phyloP scores from a whole-genome alignment of 306 rosid species.

The Neltuma alba region DNA sequence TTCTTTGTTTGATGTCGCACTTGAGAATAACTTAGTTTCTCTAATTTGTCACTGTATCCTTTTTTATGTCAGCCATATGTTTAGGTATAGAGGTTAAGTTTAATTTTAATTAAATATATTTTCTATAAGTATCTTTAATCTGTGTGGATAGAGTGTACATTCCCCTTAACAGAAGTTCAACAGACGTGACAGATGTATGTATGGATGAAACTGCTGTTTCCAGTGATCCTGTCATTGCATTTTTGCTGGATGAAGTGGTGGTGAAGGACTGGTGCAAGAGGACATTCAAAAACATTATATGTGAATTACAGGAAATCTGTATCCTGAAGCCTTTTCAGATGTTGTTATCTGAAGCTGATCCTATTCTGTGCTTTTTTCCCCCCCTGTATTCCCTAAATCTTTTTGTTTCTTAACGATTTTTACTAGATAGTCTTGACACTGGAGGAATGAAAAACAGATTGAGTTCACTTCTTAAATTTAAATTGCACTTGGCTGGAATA shows the following conservation, averaged over 20 bases:
- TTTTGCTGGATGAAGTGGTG: slow-evolving; percentile 98
- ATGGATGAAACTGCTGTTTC: slow-evolving; percentile 99
- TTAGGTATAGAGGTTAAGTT: neutral
- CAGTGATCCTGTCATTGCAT: slow-evolving; percentile 96
- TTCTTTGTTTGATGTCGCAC: slow-evolving; percentile 90
- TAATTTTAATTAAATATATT: neutral
- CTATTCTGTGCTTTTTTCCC: slow-evolving; percentile 9
- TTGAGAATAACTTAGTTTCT: slow-evolving; percentile 91
- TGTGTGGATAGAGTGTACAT: slow-evolving; percentile 2
- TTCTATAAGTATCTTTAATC: neutral
- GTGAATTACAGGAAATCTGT: slow-evolving; percentile 83
- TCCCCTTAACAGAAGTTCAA: slow-evolving; percentile 63
- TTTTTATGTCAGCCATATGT: slow-evolving; percentile 16
- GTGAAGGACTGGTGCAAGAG: slow-evolving; percentile 99
- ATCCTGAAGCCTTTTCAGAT: slow-evolving; percentile 57
- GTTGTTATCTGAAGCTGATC: slow-evolving; percentile 26
- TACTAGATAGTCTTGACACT: slow-evolving; percentile 64
- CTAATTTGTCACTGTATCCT: slow-evolving; percentile 98
- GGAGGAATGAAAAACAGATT: slow-evolving; percentile 58
- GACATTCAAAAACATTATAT: slow-evolving; percentile 67
- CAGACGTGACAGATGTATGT: slow-evolving; percentile 98
- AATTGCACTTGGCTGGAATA: slow-evolving; percentile 70
- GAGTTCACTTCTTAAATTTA: slow-evolving; percentile 70
- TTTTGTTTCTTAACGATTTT: slow-evolving; percentile 47
- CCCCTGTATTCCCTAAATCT: neutral